A percentile compares a stretch with the other conserved stretches of the same genome.
phyloP scores from a whole-genome alignment of 805 yeast genomes.

The Myxozyma neotropica region DNA sequence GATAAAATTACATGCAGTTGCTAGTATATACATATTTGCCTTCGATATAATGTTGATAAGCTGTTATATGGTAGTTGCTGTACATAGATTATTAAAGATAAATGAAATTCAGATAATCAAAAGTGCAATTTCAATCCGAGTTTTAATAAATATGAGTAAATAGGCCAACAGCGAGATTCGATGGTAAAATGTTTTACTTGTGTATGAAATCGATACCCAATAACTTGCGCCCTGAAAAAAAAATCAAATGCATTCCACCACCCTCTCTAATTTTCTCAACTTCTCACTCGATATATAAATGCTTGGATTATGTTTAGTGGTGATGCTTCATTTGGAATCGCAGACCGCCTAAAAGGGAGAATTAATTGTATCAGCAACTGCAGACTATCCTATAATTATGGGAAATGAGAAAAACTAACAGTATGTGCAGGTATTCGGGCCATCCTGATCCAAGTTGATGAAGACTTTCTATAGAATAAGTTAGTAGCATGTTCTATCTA shows the following conservation, averaged over 20 bases:
- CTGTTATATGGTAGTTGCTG: no score
- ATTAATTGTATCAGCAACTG: no score
- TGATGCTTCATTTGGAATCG: conserved; percentile 31
- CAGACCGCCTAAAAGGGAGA: conserved; percentile 22
- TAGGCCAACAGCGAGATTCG: no score
- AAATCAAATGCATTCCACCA: not conserved
- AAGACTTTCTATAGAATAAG: conserved; percentile 51
- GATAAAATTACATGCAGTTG: not conserved
- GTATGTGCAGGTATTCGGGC: conserved; percentile 74
- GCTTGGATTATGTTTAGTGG: no score
- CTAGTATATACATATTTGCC: not conserved
- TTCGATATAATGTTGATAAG: no score
- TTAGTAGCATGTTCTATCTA: not conserved
- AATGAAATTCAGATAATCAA: not conserved
- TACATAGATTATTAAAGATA: not conserved
- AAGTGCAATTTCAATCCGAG: no score
- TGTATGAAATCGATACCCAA: conserved; percentile 2
- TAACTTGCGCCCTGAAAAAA: conserved; percentile 13
- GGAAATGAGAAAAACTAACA: conserved; percentile 44
- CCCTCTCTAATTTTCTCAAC: no score
- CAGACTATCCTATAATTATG: not conserved
- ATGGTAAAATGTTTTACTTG: not conserved
- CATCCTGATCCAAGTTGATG: conserved; percentile 77
- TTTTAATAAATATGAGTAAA: no score
- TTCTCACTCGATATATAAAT: no score